These are phyloP conservation scores for Penicillium longicatenatum DNA, from an alignment of 495 filamentous ascomycete species.

Conservation along the genomic window DNA sequence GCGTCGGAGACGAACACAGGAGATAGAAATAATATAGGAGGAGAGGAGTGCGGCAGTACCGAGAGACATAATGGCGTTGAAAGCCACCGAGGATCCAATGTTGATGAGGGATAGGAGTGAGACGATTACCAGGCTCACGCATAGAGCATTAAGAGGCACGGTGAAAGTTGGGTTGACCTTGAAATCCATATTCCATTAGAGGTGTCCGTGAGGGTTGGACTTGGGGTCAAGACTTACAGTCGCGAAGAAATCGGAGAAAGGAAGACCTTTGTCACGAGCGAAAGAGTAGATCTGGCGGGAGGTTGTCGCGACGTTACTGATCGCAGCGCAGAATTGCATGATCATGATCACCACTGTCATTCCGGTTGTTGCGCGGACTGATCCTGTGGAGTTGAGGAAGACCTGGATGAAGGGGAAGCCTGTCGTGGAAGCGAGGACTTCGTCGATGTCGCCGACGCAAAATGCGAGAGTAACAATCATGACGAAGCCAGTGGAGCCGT, in stretches of 20 bases:
- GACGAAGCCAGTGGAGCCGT: slow-evolving; percentile 38
- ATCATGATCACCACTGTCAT: slow-evolving; percentile 35
- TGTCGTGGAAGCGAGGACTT: slow-evolving; percentile 27
- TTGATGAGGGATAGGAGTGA: slow-evolving; percentile 58
- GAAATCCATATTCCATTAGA: neutral
- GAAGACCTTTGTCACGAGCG: slow-evolving; percentile 49
- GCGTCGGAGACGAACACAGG: slow-evolving; percentile 37
- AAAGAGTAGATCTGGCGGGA: slow-evolving; percentile 46
- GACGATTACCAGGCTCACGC: slow-evolving; percentile 45
- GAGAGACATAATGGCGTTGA: slow-evolving; percentile 56
- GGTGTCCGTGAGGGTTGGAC: neutral
- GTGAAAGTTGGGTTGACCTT: slow-evolving; percentile 28
- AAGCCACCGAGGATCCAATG: slow-evolving; percentile 56
- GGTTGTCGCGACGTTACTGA: slow-evolving; percentile 37
- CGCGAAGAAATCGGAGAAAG: slow-evolving; percentile 38
- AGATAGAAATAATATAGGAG: slow-evolving; percentile 46
- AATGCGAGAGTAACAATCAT: slow-evolving; percentile 46
- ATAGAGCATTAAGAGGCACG: slow-evolving; percentile 52
- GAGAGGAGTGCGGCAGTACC: slow-evolving; percentile 41
- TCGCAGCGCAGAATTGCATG: slow-evolving; percentile 33
- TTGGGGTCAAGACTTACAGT: slow-evolving; percentile 20
- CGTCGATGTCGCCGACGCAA: slow-evolving; percentile 40
- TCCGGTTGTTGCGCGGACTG: slow-evolving; percentile 21
- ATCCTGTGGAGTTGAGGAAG: slow-evolving; percentile 26
- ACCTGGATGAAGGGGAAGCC: slow-evolving; percentile 37